Evolutionary conservation across 495 filamentous ascomycete species (phyloP), one percentile per base, ranked within the genome.

Genomic region (Xylaria telfairii): DNA sequence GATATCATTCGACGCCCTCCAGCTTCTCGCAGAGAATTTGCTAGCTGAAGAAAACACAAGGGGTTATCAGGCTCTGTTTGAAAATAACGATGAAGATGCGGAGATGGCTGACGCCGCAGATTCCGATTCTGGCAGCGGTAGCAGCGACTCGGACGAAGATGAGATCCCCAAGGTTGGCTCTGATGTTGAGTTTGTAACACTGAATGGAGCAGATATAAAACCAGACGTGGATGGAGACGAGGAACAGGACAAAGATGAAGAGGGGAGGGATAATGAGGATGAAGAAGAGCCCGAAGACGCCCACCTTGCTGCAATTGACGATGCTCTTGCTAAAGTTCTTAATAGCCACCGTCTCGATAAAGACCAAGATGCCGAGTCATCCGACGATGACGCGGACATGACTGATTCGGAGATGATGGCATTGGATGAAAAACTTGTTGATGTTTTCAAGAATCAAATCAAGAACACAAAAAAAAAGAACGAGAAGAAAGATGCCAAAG

Each of bases 321-420:
- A 90, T 57, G 93, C 92, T 57, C 88, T 97, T 53, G 91, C 92
- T 34, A 84, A 88, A 65, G 91, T 91, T 4, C 88, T 97, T 13
- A 87, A 88, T 24, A 90, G 89, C 49, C 88, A 89, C 73, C 83
- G 84, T 24, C 83, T 88, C 21, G 85, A 90, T 67, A 77, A 85
- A 75, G 88, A 88, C 72, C 73, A 83, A 41, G 80, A 87, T 57
- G 84, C 80, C 4, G 83, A 85, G 24, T 85, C 82, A 4, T 79
- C 78, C 8, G 90, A 91, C 61, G 83, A 84, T 41, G 89, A 87
- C 72, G 89, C 88, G 0, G 93, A 96, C 78, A 96, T 97, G 92
- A 90, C 93, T 66, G 96, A 98, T 81, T 93, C 94, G 49, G 92
- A 97, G 75, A 99, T 99, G 96, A 91, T 97, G 81, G 90, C 89